These are phyloP conservation scores for Syncephalastrum monosporum DNA, from an alignment of 371 early-diverging fungal species.

Conservation along the genomic window DNA sequence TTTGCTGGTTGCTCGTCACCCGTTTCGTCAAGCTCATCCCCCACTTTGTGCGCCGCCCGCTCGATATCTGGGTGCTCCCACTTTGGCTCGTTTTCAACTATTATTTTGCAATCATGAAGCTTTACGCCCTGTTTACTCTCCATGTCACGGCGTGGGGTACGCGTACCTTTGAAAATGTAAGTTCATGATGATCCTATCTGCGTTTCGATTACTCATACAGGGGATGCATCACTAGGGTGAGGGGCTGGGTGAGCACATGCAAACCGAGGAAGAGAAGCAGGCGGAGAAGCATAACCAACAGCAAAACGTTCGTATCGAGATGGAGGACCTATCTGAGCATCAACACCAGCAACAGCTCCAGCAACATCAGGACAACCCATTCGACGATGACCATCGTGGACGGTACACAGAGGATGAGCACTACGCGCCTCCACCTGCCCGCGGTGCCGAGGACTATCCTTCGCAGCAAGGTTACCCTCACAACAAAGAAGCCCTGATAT, in stretches of 20 bases:
- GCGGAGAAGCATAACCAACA: too few relatives aligned
- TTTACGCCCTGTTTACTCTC: slow-evolving; percentile 60
- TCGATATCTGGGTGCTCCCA: slow-evolving; percentile 59
- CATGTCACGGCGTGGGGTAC: slow-evolving; percentile 72
- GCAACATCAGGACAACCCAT: neutral
- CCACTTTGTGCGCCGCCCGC: slow-evolving; percentile 58
- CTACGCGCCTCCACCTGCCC: too few relatives aligned
- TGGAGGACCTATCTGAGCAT: neutral
- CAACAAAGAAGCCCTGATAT: too few relatives aligned
- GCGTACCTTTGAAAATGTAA: slow-evolving; percentile 23
- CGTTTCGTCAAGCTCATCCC: slow-evolving; percentile 59
- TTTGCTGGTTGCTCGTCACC: slow-evolving; percentile 61
- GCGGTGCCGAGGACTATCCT: too few relatives aligned
- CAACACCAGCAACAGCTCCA: slow-evolving; percentile 5
- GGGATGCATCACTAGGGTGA: slow-evolving; percentile 8
- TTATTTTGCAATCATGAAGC: slow-evolving; percentile 65
- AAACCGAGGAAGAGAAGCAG: slow-evolving; percentile 4
- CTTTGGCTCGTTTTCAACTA: slow-evolving; percentile 64
- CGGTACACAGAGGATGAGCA: too few relatives aligned
- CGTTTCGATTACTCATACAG: neutral
- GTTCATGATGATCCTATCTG: neutral
- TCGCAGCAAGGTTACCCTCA: too few relatives aligned
- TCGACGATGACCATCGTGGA: too few relatives aligned
- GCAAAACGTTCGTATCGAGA: slow-evolving; percentile 1
- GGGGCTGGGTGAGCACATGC: slow-evolving; percentile 13